Base-by-base conservation (phyloP, 2,329 filamentous ascomycete species). In the Didymosphaeria variabile region DNA sequence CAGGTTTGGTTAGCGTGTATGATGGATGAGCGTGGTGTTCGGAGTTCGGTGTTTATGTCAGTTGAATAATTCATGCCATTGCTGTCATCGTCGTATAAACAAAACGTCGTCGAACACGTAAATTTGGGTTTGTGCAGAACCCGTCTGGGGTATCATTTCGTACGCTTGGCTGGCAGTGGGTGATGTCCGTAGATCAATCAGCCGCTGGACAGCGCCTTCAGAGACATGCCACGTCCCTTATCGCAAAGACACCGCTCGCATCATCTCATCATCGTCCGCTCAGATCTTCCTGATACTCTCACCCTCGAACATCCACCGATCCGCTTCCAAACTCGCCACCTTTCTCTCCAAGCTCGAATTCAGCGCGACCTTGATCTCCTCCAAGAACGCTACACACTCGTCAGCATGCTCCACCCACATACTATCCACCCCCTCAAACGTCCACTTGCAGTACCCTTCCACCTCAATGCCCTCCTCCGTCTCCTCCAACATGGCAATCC, bases 261-360 rank as follows among this genome's bases (percentile, higher is more conserved):
- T n/a, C n/a, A 29, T 40, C 52, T 19, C 36, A 45, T 32, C 17
- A 29, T 29, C 13, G 15, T 56, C 6, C 50, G 9, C 34, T 26
- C 21, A 49, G 1, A 12, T 9, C 29, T 58, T 61, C 5, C 55
- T 21, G 36, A 67, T 64, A 1, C 19, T 34, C 69, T 92, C 90
- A 1, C 87, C 82, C 76, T 94, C 92, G 79, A 91, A 97, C 90
- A 97, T 96, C 93, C 93, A 97, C 70, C 90, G 91, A 72, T 97
- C 93, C 54, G 95, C 91, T 23, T 91, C 86, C 53, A 97, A 80
- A 15, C 89, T 88, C 17, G 87, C 86, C 2, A 93, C 90, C 74
- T 93, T 92, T 60, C 87, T 87, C 67, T 87, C 84, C 57, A 96
- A 81, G 75, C 90, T 93, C 36, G 88, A 86, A 65, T 87, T 86